Evolutionary conservation across 179 eudicot genomes (phyloP).

Genomic region (Beta lomatogona): DNA sequence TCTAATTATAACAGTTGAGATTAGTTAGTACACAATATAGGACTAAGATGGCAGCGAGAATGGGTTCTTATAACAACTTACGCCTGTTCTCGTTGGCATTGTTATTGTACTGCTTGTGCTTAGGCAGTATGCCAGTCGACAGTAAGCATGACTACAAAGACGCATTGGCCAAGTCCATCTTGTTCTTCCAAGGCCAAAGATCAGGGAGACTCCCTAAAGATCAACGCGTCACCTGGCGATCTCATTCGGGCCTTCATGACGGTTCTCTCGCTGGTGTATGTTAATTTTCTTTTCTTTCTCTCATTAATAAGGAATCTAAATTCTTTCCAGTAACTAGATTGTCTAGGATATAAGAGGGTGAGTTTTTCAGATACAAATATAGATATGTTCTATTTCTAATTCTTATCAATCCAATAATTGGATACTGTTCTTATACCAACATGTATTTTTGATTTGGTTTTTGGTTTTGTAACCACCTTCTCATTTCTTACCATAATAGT

Average conservation of each 20-base stretch:
- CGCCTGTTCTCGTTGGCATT: constrained; percentile 22
- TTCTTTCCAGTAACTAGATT: neutral
- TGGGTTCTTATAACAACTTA: constrained; percentile 4
- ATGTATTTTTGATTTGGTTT: too few relatives aligned
- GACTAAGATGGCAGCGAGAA: constrained; percentile 16
- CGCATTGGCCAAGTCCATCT: constrained; percentile 74
- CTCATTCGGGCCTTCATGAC: constrained; percentile 60
- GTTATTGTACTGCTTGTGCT: constrained; percentile 18
- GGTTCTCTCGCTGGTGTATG: constrained; percentile 72
- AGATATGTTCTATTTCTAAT: too few relatives aligned
- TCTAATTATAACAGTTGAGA: neutral
- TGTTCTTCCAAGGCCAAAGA: constrained; percentile 87
- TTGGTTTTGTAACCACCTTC: too few relatives aligned
- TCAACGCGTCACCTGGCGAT: constrained; percentile 65
- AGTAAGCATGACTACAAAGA: constrained; percentile 31
- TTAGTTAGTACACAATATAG: neutral
- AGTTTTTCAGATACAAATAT: too few relatives aligned
- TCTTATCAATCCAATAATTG: too few relatives aligned
- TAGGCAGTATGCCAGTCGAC: neutral
- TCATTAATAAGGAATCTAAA: neutral
- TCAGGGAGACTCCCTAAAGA: constrained; percentile 61
- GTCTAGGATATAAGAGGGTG: too few relatives aligned
- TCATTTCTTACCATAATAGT: too few relatives aligned
- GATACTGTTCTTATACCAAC: too few relatives aligned
- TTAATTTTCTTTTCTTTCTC: neutral